Base-by-base conservation (phyloP, 2,329 filamentous ascomycete species). In the Penicillium verrucosum region DNA sequence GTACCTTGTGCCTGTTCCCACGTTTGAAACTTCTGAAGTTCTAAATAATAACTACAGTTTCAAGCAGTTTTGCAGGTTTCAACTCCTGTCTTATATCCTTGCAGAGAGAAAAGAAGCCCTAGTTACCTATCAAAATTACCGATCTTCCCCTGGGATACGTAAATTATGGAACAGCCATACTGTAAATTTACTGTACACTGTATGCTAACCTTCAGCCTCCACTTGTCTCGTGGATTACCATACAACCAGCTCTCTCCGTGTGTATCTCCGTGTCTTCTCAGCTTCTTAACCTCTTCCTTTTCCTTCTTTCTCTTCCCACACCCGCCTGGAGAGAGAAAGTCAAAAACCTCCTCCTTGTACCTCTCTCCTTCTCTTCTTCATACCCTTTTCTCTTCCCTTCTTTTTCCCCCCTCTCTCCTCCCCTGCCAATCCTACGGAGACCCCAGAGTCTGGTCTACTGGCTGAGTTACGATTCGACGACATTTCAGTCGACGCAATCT, bases 321-420 rank as follows among this genome's bases (percentile, higher is more conserved):
- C 68, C 71, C 70, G 71, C 67, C 71, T 75, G 73, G 72, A 75
- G 73, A 73, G 72, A 74, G 72, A 74, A 68, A 61, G 57, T 58
- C 44, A 65, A 65, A 67, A 67, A 65, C 66, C 69, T 73, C 70
- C 63, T 69, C 66, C 67, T 66, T 68, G 68, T 70, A 70, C 70
- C 63, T 64, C 68, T 60, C 64, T 66, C 68, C 63, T 67, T 66
- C 68, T 68, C 65, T 66, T 69, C 60, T 18, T 18, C 18, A 62
- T 61, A 62, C 63, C 62, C 61, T 60, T 51, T 32, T 30, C 27
- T 43, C 49, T 44, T 27, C 58, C 57, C 65, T 62, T 60, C 18
- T 18, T 18, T 61, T 60, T 59, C 62, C 64, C 61, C 61, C 18
- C 18, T 18, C 18, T 18, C 18, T 25, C 23, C 16, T 32, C 23